Evolutionary conservation across 106 monocot species (phyloP).

Genomic region (Dendrobium huoshanense): DNA sequence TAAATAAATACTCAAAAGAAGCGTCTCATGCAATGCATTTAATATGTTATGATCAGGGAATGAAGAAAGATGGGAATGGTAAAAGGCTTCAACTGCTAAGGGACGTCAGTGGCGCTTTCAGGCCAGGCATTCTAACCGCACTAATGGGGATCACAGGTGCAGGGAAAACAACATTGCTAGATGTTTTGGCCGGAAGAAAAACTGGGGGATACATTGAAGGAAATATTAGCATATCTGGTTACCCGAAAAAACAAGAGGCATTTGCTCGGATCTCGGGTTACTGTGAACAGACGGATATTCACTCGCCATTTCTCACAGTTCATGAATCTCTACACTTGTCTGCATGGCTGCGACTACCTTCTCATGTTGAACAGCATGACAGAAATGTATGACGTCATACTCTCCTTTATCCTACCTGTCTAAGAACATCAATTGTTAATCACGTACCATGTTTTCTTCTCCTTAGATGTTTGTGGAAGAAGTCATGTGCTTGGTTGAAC

Average conservation of each 20-base stretch:
- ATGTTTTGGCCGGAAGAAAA: slow-evolving; percentile 45
- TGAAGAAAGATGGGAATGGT: slow-evolving; percentile 18
- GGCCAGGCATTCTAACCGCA: slow-evolving; percentile 40
- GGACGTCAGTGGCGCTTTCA: slow-evolving; percentile 44
- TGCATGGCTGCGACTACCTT: slow-evolving; percentile 35
- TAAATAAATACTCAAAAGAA: not conserved
- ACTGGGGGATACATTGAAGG: slow-evolving; percentile 39
- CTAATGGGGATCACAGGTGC: slow-evolving; percentile 42
- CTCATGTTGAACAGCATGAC: slow-evolving; percentile 5
- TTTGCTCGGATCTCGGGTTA: slow-evolving; percentile 37
- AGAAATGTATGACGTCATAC: slow-evolving; percentile 14
- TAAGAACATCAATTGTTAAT: not conserved
- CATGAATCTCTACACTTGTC: slow-evolving; percentile 40
- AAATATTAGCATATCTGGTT: slow-evolving; percentile 31
- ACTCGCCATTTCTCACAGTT: slow-evolving; percentile 37
- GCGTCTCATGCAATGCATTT: not conserved
- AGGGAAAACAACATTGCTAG: slow-evolving; percentile 47
- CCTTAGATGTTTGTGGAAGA: slow-evolving; percentile 67
- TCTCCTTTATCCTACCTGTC: not conserved
- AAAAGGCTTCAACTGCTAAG: slow-evolving; percentile 27
- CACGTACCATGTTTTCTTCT: not conserved
- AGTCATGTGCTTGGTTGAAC: slow-evolving; percentile 50
- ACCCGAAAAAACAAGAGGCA: slow-evolving; percentile 34
- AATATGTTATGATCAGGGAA: slow-evolving; percentile 22
- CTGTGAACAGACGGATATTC: slow-evolving; percentile 42